A percentile compares a stretch with the other conserved stretches of the same genome.
phyloP scores from a whole-genome alignment of 176 grass and related monocot species.

The barley (Hordeum vulgare) region DNA sequence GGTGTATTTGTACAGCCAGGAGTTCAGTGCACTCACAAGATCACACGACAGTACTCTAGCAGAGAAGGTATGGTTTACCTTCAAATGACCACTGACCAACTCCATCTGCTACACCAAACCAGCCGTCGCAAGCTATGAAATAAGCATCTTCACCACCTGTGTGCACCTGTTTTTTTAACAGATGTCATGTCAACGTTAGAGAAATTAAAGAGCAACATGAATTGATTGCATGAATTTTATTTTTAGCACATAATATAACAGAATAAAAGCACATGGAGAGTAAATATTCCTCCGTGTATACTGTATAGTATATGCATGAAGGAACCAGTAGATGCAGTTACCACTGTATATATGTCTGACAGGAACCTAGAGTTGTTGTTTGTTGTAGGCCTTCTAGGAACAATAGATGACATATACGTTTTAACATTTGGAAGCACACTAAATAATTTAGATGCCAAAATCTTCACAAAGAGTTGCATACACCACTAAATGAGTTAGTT shows the following conservation, averaged over 20 bases:
- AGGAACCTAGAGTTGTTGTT: background rate
- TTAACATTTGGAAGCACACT: background rate
- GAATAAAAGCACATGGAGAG: background rate
- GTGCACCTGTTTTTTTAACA: slow-evolving; percentile 39
- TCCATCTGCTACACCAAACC: slow-evolving; percentile 97
- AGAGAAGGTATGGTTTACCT: slow-evolving; percentile 44
- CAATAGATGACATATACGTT: background rate
- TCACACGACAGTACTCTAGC: background rate
- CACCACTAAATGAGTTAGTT: background rate
- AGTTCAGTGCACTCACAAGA: background rate
- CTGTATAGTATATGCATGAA: background rate
- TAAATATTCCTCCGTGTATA: background rate
- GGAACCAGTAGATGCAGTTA: background rate
- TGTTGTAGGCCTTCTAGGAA: background rate
- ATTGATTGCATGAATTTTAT: background rate
- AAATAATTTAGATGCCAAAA: background rate
- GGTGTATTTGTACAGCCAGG: too few species aligned
- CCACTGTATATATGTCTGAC: background rate
- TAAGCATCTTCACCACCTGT: slow-evolving; percentile 98
- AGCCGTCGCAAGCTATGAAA: slow-evolving; percentile 57
- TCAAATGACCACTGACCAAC: slow-evolving; percentile 98
- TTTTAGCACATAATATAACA: background rate
- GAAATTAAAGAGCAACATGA: background rate
- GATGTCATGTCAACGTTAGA: background rate
- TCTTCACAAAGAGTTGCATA: background rate